phyloP scores from a whole-genome alignment of 768 basidiomycete species.

The Tricholomella constricta region DNA sequence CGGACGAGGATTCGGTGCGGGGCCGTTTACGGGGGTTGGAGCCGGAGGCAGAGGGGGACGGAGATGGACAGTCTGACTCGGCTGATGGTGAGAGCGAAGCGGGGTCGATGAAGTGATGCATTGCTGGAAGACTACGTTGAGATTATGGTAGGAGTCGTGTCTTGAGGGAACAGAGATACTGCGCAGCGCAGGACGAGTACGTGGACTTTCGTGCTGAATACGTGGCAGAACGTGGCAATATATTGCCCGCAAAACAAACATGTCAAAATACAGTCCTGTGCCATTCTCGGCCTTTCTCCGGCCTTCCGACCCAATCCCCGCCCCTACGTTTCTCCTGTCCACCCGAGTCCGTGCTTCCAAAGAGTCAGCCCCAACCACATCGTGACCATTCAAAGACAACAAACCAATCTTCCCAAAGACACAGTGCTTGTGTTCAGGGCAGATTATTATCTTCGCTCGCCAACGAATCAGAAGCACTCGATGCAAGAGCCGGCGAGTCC shows the following conservation, averaged over 20 bases:
- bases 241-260: conserved; percentile 13
- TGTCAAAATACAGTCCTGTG: not conserved
- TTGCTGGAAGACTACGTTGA: not conserved
- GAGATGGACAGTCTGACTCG: conserved; percentile 20
- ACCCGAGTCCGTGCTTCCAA: too few relatives aligned
- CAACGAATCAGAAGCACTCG: too few relatives aligned
- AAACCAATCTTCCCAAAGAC: too few relatives aligned
- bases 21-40: conserved; percentile 72
- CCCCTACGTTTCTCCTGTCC: too few relatives aligned
- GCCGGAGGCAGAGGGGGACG: conserved; percentile 29
- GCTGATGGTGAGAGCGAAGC: conserved; percentile 33
- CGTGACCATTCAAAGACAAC: too few relatives aligned
- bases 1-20: conserved; percentile 61
- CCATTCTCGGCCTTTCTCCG: not conserved
- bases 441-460: too few relatives aligned
- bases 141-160: not conserved
- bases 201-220: conserved; percentile 33
- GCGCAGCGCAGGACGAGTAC: conserved; percentile 39
- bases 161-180: conserved; percentile 25
- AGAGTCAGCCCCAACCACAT: too few relatives aligned
- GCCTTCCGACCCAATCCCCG: not conserved
- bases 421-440: too few relatives aligned
- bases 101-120: conserved; percentile 29
- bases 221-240: conserved; percentile 29
- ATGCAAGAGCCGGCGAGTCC: too few relatives aligned